Conservation (phyloP, 2,329 filamentous ascomycete genomes). For the Paecilomyces sp. region DNA sequence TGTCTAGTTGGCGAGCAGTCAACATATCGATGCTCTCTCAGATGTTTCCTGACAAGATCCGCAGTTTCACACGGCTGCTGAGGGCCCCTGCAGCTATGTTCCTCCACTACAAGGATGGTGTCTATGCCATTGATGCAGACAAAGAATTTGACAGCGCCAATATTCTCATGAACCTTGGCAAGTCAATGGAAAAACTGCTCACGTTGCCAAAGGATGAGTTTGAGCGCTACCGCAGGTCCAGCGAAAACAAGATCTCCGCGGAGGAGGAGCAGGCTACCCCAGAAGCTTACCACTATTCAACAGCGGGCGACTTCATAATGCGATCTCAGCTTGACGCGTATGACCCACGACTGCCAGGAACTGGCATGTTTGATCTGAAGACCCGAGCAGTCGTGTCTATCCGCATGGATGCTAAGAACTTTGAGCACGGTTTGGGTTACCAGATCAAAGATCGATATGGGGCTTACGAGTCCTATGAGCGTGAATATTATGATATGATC, state of each 20-base stretch:
- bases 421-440: constrained; percentile 72
- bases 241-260: constrained; percentile 57
- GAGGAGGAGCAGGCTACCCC: constrained; percentile 64
- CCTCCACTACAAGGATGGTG: constrained; percentile 71
- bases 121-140: constrained; percentile 92
- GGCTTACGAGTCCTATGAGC: constrained; percentile 83
- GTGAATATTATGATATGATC: constrained; percentile 96
- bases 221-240: constrained; percentile 69
- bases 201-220: constrained; percentile 77
- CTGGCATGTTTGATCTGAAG: constrained; percentile 93
- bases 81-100: constrained; percentile 74
- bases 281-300: constrained; percentile 83
- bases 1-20: constrained; percentile 74
- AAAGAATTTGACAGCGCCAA: constrained; percentile 83
- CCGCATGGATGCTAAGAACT: constrained; percentile 72
- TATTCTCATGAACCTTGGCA: constrained; percentile 83
- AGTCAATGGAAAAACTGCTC: constrained; percentile 93
- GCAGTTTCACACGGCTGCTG: constrained; percentile 64
- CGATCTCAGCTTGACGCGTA: constrained; percentile 90
- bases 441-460: constrained; percentile 73
- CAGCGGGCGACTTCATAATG: constrained; percentile 81
- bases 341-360: constrained; percentile 77
- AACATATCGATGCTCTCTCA: constrained; percentile 61
- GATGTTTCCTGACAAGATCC: constrained; percentile 54
- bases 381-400: constrained; percentile 87